Evolutionary conservation across 2,329 filamentous ascomycete genomes (phyloP).

Genomic region (Ophidiomyces ophidiicola): DNA sequence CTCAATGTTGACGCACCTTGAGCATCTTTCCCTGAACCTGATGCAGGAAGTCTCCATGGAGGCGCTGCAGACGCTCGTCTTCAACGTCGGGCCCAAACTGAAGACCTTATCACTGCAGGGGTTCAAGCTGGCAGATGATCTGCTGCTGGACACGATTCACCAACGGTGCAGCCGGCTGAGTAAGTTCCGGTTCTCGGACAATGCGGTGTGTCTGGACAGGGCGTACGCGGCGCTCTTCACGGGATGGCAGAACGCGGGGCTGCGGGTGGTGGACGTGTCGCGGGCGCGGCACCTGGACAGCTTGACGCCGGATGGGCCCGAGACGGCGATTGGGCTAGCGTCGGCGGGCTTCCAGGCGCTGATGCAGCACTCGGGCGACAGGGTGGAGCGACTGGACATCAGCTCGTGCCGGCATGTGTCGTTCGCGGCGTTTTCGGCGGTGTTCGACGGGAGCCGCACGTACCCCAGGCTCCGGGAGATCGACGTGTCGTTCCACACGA

Average conservation of each 20-base stretch:
- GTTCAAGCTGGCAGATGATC: conserved; percentile 55
- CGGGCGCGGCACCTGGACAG: conserved; percentile 68
- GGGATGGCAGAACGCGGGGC: conserved; percentile 59
- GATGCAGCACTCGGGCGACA: conserved; percentile 67
- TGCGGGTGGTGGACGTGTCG: conserved; percentile 61
- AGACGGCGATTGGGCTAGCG: conserved; percentile 56
- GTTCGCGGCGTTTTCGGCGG: conserved; percentile 56
- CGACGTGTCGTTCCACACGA: conserved; percentile 57
- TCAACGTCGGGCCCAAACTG: conserved; percentile 52
- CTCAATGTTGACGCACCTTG: conserved; percentile 48
- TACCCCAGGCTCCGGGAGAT: conserved; percentile 52
- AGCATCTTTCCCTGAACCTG: conserved; percentile 64
- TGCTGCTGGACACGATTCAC: conserved; percentile 59
- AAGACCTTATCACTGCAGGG: conserved; percentile 64
- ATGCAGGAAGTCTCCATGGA: conserved; percentile 38
- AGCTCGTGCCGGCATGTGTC: conserved; percentile 74
- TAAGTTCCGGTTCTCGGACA: conserved; percentile 74
- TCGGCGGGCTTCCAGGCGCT: conserved; percentile 64
- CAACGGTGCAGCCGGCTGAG: conserved; percentile 52
- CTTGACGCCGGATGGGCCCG: conserved; percentile 46
- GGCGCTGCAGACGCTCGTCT: conserved; percentile 50
- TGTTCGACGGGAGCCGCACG: conserved; percentile 45
- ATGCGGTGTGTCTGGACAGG: conserved; percentile 60
- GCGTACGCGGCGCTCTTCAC: conserved; percentile 63
- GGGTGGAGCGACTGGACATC: conserved; percentile 59